Evolutionary conservation across 257 asterid genomes (phyloP), one percentile per base, ranked within the genome.

Genomic region (Ilex aquifolium): DNA sequence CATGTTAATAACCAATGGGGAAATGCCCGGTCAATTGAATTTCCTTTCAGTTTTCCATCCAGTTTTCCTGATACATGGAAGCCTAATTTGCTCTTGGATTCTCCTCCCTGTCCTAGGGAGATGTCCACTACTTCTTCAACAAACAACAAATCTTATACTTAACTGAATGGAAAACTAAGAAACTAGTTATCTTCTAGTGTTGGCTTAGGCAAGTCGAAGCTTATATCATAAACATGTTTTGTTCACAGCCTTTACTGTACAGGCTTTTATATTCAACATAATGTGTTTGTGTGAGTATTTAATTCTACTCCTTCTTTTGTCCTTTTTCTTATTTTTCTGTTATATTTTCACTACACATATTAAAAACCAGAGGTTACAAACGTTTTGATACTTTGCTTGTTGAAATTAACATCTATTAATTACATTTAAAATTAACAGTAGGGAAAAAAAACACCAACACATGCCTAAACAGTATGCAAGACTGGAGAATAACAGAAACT

Each of bases 91-190:
- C 76, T 79, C 39, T 86, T 91, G 95, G 88, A 83, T 44, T 79
- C 90, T 57, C 84, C 92, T 7, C 70, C 88, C 4, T 81, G 88
- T 75, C 83, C 88, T 31, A 78, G 84, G 59, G 87, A 82, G 65
- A 67, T 78, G n/a, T 84, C 95, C 13, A 65, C 84, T 15, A 74
- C 72, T 31, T 73, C 69, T 72, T 84, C 85, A 16, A 60, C 89
- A 54, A 66, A 77, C 81, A 66, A 77, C 81, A 71, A 80, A 58
- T 73, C 81, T 64, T 84, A 80, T 29, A 66, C 79, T 40, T 79
- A 76, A 66, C 15, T 36, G 30, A 10, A 4, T 7, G 27, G 15
- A 7, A 27, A 53, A 53, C 12, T 42, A 42, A 11, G 48, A 42
- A 42, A 42, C 10, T 42, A 6, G 12, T 42, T 42, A 0, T 42